Evolutionary conservation across 345 rosid species (phyloP).

Genomic region (Populus pruinosa): DNA sequence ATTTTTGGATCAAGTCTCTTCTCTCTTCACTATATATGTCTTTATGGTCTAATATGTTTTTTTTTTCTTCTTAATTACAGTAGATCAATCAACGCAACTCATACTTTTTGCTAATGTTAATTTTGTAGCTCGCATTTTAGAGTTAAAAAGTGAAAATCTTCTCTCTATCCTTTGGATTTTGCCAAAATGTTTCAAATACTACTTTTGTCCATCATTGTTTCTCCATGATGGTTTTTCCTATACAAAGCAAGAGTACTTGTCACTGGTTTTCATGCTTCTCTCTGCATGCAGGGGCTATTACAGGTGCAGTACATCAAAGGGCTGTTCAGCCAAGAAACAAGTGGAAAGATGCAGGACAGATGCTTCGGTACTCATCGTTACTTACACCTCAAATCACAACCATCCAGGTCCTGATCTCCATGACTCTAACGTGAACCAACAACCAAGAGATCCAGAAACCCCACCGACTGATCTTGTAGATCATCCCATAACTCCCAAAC

Average conservation of each 20-base stretch:
- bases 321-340: conserved; percentile 70
- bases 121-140: background rate
- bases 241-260: background rate
- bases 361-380: conserved; percentile 56
- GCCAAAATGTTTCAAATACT: background rate
- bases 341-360: conserved; percentile 70
- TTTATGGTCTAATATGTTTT: background rate
- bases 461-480: conserved; percentile 4
- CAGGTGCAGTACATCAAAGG: conserved; percentile 72
- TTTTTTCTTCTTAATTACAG: background rate
- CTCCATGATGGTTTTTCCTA: background rate
- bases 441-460: conserved; percentile 10
- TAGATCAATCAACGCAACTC: background rate
- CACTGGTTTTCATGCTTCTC: background rate
- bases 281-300: conserved; percentile 54
- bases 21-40: background rate
- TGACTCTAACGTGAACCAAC: conserved; percentile 9
- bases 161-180: background rate
- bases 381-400: conserved; percentile 62
- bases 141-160: background rate
- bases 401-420: conserved; percentile 50
- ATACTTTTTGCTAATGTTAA: background rate
- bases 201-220: background rate
- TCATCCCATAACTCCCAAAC: conserved; percentile 13
- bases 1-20: background rate